Percentiles rank a stretch among this genome's conserved stretches.
Conservation (phyloP, 108 stramenopile genomes). For the Aurantiochytrium sp. region DNA sequence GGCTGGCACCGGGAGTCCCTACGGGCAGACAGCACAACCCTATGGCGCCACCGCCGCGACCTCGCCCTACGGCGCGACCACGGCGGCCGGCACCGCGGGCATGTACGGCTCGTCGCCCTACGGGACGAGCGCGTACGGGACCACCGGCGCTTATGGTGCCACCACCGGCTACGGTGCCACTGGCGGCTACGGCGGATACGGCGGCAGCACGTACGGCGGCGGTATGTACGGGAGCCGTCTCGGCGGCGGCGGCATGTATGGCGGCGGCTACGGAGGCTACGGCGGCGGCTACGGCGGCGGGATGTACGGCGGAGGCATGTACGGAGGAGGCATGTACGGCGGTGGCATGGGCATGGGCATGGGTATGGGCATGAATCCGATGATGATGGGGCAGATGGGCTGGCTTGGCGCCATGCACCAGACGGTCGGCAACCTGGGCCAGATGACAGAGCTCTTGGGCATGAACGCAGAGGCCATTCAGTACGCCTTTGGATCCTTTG, state of each 20-base stretch:
- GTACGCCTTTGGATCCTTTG: conserved; percentile 27
- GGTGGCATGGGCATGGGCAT: conserved; percentile 14
- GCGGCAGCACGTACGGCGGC: not conserved
- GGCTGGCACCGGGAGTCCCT: no score
- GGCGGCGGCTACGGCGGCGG: conserved; percentile 1
- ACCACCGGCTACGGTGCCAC: not conserved
- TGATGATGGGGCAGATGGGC: conserved; percentile 30
- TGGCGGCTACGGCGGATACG: not conserved
- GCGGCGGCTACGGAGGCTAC: not conserved
- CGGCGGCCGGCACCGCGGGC: not conserved
- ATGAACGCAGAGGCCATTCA: conserved; percentile 23
- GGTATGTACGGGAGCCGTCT: not conserved
- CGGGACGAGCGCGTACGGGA: not conserved
- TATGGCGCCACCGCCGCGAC: not conserved
- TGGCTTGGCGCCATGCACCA: conserved; percentile 31
- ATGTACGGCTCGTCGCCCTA: not conserved
- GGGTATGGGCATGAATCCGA: not conserved
- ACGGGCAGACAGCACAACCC: no score
- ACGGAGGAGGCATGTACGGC: conserved; percentile 22
- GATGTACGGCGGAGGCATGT: conserved; percentile 3
- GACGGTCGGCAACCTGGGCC: not conserved
- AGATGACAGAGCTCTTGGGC: conserved; percentile 23
- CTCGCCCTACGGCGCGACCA: not conserved
- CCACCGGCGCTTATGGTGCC: not conserved
- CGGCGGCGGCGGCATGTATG: conserved; percentile 27